phyloP scores from a whole-genome alignment of 2,329 filamentous ascomycete species.

The Tolypocladium tropicale region DNA sequence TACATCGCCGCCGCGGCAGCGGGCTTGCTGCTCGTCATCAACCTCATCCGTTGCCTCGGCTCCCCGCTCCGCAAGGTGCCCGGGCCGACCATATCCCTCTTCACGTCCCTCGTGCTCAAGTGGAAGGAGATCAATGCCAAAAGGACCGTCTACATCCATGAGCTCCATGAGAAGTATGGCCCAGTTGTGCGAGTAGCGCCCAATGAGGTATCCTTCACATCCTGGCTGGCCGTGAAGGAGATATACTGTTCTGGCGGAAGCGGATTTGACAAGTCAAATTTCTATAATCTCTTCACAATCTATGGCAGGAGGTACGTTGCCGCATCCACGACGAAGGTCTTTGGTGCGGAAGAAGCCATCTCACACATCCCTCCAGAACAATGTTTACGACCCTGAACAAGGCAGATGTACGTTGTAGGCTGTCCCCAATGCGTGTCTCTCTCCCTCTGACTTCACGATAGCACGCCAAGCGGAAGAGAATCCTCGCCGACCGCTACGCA shows the following conservation, averaged over 20 bases:
- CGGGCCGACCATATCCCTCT: conserved; percentile 35
- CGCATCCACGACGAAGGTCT: neutral
- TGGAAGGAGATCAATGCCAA: conserved; percentile 45
- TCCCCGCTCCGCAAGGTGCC: conserved; percentile 31
- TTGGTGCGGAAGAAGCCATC: neutral
- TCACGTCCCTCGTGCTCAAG: conserved; percentile 41
- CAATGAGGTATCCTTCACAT: conserved; percentile 49
- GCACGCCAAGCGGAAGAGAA: conserved; percentile 53
- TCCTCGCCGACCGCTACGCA: conserved; percentile 57
- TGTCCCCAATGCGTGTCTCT: neutral
- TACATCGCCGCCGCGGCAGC: conserved; percentile 12
- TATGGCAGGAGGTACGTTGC: conserved; percentile 41
- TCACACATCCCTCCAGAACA: conserved; percentile 25
- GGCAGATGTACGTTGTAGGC: conserved; percentile 30
- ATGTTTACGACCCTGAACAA: conserved; percentile 52
- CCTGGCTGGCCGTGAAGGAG: conserved; percentile 45
- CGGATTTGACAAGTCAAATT: conserved; percentile 55
- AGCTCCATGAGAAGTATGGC: conserved; percentile 43
- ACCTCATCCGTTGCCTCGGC: conserved; percentile 15
- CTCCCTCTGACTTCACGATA: conserved; percentile 13
- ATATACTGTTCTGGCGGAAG: conserved; percentile 53
- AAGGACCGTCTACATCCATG: conserved; percentile 45
- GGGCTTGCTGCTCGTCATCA: conserved; percentile 12
- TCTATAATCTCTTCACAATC: conserved; percentile 50
- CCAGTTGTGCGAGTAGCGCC: conserved; percentile 47